phyloP scores from a whole-genome alignment of 306 rosid species.

The Sindora glabra region DNA sequence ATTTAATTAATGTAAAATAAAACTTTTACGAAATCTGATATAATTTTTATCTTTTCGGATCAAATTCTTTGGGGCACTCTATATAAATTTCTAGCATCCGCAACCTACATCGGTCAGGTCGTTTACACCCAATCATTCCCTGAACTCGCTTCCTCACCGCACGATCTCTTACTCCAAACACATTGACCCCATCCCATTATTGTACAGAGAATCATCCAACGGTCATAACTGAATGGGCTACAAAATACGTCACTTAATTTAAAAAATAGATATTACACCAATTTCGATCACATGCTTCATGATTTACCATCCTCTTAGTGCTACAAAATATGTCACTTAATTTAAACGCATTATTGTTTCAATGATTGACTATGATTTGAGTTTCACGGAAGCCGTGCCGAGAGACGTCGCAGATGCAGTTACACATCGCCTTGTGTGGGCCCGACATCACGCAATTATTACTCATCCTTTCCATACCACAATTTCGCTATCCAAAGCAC shows the following conservation, averaged over 20 bases:
- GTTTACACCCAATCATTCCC: neutral
- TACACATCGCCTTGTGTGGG: neutral
- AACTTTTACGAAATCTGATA: too few species aligned
- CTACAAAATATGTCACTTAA: neutral
- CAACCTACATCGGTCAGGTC: neutral
- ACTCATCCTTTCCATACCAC: neutral
- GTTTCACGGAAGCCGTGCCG: neutral
- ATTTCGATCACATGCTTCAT: neutral
- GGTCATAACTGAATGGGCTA: neutral
- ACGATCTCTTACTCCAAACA: neutral
- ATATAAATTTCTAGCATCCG: too few species aligned
- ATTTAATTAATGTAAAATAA: too few species aligned
- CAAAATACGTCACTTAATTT: too few species aligned
- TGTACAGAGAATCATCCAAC: conserved; percentile 13
- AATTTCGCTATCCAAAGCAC: neutral
- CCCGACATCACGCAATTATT: conserved; percentile 7
- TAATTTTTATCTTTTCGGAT: too few species aligned
- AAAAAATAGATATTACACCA: too few species aligned
- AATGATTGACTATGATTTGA: neutral
- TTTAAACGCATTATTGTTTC: neutral
- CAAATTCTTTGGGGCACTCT: too few species aligned
- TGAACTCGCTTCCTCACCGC: conserved; percentile 6
- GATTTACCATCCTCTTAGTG: neutral
- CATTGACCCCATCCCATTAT: conserved; percentile 7
- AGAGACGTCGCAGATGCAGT: neutral